Evolutionary conservation across 495 filamentous ascomycete species (phyloP).

Genomic region (Haplographium delicatum): DNA sequence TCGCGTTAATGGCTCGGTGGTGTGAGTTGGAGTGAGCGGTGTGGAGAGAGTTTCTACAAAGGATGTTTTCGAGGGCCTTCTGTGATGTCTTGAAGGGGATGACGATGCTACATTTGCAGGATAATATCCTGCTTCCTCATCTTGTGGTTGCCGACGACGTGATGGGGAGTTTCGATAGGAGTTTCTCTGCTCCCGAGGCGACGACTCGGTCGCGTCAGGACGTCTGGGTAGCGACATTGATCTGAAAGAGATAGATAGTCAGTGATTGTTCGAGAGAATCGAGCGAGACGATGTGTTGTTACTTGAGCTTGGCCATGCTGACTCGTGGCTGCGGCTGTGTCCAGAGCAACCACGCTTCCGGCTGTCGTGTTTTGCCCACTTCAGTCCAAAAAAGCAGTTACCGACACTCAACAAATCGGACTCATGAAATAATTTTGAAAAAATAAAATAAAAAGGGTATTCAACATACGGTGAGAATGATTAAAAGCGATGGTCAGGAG

Average conservation of each 20-base stretch:
- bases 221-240: constrained; percentile 47
- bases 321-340: neutral
- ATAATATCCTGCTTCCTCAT: constrained; percentile 54
- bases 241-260: constrained; percentile 12
- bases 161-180: constrained; percentile 65
- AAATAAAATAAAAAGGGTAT: too few species aligned
- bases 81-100: constrained; percentile 18
- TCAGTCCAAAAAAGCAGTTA: neutral
- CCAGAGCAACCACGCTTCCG: neutral
- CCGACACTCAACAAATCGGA: neutral
- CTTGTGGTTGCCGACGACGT: constrained; percentile 55
- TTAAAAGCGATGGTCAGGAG: neutral
- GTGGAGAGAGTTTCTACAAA: constrained; percentile 21
- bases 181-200: constrained; percentile 51
- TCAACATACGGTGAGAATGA: constrained; percentile 17
- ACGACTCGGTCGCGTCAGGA: constrained; percentile 51
- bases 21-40: constrained; percentile 29
- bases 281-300: neutral
- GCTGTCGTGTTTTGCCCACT: neutral
- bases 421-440: too few species aligned
- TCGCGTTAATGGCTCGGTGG: constrained; percentile 31
- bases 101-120: constrained; percentile 6
- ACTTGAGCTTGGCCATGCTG: constrained; percentile 13
- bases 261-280: constrained; percentile 7
- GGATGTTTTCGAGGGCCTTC: constrained; percentile 20